phyloP scores from a whole-genome alignment of 1,139 yeast genomes.

The Protomyces inundatus region DNA sequence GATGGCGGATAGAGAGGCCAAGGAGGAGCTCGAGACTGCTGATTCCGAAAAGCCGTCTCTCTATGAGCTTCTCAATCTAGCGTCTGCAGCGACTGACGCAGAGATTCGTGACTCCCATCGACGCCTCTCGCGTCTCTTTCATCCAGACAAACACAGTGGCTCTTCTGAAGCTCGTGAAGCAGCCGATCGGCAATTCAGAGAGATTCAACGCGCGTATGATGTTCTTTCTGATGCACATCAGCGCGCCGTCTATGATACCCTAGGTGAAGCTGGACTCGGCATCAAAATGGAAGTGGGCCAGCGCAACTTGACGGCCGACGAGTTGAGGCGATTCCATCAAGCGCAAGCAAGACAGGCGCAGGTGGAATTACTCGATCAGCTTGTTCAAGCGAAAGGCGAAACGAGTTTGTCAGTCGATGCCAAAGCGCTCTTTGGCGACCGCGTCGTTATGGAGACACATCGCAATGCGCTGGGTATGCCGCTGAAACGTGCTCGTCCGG shows the following conservation, averaged over 20 bases:
- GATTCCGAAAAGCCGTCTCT: background rate
- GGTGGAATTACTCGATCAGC: conserved; percentile 22
- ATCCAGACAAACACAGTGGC: conserved; percentile 28
- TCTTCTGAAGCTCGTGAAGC: background rate
- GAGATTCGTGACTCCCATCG: conserved; percentile 26
- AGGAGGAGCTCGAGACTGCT: background rate
- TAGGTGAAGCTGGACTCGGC: conserved; percentile 43
- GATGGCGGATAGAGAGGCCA: too few relatives aligned
- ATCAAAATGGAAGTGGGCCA: conserved; percentile 33
- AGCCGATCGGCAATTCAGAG: conserved; percentile 22
- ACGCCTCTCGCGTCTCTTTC: conserved; percentile 24
- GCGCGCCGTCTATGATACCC: conserved; percentile 54
- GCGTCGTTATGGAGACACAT: conserved; percentile 15
- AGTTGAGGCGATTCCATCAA: conserved; percentile 7
- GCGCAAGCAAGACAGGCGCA: conserved; percentile 15
- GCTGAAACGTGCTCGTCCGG: conserved; percentile 14
- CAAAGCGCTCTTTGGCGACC: conserved; percentile 13
- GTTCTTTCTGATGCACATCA: conserved; percentile 57
- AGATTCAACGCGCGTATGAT: conserved; percentile 51
- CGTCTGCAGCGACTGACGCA: conserved; percentile 16
- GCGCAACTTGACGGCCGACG: conserved; percentile 23
- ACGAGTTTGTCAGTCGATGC: conserved; percentile 13
- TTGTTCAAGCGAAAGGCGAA: conserved; percentile 23
- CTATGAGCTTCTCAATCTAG: conserved; percentile 5
- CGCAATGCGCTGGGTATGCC: conserved; percentile 8